phyloP scores from a whole-genome alignment of 768 basidiomycete genomes.

The Coprinopsis cinerea region DNA sequence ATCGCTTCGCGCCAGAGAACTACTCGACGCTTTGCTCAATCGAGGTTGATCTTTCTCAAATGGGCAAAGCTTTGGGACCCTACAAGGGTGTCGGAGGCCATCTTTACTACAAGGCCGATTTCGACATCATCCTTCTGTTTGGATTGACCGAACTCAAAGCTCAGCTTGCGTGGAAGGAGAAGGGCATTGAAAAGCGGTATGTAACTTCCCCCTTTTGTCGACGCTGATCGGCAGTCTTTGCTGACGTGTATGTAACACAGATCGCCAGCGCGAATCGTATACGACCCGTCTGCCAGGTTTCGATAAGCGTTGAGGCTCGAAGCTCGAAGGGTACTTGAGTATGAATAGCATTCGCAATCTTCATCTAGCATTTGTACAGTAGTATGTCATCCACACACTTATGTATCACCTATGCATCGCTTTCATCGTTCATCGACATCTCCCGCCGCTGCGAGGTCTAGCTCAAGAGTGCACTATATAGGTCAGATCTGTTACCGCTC shows the following conservation, averaged over 20 bases:
- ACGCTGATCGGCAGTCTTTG: background rate
- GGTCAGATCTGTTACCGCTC: too few species aligned
- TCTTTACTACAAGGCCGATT: constrained; percentile 13
- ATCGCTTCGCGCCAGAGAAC: constrained; percentile 10
- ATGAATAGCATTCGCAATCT: too few species aligned
- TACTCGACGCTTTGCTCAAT: constrained; percentile 20
- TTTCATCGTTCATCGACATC: too few species aligned
- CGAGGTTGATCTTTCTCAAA: constrained; percentile 16
- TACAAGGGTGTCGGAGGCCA: constrained; percentile 6
- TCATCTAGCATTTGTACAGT: too few species aligned
- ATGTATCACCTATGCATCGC: too few species aligned
- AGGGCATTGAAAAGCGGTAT: constrained; percentile 2
- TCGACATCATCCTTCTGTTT: constrained; percentile 12
- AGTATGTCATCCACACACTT: too few species aligned
- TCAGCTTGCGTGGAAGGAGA: constrained; percentile 10
- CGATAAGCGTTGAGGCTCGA: background rate
- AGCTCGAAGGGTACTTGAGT: background rate
- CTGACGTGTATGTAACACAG: background rate
- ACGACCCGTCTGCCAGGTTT: constrained; percentile 6
- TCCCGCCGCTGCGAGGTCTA: too few species aligned
- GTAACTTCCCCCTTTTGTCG: background rate
- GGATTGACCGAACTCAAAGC: constrained; percentile 12
- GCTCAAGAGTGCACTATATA: too few species aligned
- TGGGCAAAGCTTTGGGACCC: constrained; percentile 10
- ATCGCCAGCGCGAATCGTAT: constrained; percentile 6